Base-by-base conservation (phyloP, 2,329 filamentous ascomycete species). In the Ascochyta fabae region DNA sequence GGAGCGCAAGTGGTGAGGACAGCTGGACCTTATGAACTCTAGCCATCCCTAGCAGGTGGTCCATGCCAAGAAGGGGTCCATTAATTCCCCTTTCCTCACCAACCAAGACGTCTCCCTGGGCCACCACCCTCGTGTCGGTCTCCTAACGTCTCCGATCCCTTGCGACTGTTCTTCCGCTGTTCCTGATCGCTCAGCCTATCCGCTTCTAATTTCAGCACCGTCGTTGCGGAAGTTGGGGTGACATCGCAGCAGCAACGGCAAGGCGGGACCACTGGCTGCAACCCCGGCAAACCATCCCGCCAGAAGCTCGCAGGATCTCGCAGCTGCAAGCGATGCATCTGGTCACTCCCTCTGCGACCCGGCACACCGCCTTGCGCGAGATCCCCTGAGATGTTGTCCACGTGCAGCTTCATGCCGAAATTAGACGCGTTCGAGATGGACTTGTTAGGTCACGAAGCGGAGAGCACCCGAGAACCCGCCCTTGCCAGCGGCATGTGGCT, bases 321-420 rank as follows among this genome's bases (percentile, higher is more conserved):
- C 53, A 46, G 50, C 52, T 60, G 61, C 58, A 55, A 49, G 58
- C 59, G 41, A 53, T 41, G 33, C 44, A 53, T 59, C 56, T 51
- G 57, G 42, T 43, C 60, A 48, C 46, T 55, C 48, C 44, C 48
- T 55, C 47, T 57, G 42, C 53, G 39, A 39, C 50, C 58, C 61
- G 51, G 44, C 59, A 69, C 65, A 66, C 65, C 65, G 60, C 64
- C 60, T 64, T 63, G 56, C 53, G 43, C 48, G 48, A 44, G 15
- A 48, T 54, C 47, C 45, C 47, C 56, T 56, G 55, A 52, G 39
- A 31, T 45, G 35, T 48, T n/a, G 51, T 60, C 69, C 70, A 71
- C 70, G 71, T 70, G 71, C 70, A 61, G 59, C 59, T 43, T 43
- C 44, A 43, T 53, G 53, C 58, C 58, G 65, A 67, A 66, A 69